Base-by-base conservation (phyloP, 1,284 basidiomycete genomes). In the Violaceomyces palustris region DNA sequence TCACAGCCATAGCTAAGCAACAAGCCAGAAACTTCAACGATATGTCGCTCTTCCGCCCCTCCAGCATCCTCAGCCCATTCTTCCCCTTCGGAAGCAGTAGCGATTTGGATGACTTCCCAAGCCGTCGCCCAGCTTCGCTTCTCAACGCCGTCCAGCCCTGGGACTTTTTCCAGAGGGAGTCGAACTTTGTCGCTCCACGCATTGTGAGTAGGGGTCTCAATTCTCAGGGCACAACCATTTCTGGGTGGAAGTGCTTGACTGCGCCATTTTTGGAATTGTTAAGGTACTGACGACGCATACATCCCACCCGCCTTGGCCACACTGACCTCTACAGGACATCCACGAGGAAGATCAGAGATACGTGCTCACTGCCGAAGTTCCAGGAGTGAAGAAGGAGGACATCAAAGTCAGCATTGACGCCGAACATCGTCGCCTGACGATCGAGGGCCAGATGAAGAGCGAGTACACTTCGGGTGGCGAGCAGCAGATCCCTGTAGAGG, bases 301-400 rank as follows among this genome's bases (percentile, higher is more conserved):
- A n/a, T n/a, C n/a, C n/a, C n/a, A n/a, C n/a, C n/a, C n/a, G n/a
- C n/a, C n/a, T n/a, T n/a, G n/a, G n/a, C n/a, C n/a, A n/a, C n/a
- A n/a, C n/a, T n/a, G n/a, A n/a, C n/a, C n/a, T n/a, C n/a, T n/a
- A n/a, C n/a, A n/a, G 32, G 61, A 61, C 27, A 34, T 64, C 19
- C 53, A 61, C 50, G 58, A 61, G 23, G 50, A 51, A 29, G 42
- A 43, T 18, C 50, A 48, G 36, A 37, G 34, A 36, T 61, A 61
- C 43, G 42, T 47, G 9, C 38, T 64, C 19, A 45, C 50, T 6
- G 58, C 55, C 39, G 62, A 64, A 25, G 45, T 64, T 17, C 48
- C 62, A 7, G 62, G 62, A 19, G 51, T 55, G 27, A 55, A 56
- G 43, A 59, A 56, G 44, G 59, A 64, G 35, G 55, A 64, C 25